phyloP scores from a whole-genome alignment of 2,329 filamentous ascomycete species.

The Metarhizium guizhouense region DNA sequence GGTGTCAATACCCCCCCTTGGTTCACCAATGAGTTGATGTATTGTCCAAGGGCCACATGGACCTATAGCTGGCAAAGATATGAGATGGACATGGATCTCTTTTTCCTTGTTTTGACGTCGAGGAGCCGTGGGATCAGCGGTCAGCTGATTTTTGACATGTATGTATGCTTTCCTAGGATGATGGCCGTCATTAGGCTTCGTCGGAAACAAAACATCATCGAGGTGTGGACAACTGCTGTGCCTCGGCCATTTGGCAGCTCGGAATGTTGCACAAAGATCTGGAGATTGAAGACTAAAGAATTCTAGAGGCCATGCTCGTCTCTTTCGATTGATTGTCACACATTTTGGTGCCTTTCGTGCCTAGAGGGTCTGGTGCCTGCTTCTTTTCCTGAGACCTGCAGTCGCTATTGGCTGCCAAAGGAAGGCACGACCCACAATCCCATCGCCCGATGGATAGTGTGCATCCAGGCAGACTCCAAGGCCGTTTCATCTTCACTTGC shows the following conservation, averaged over 20 bases:
- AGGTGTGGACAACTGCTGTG: not conserved
- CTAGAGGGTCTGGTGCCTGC: not conserved
- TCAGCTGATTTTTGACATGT: too few relatives aligned
- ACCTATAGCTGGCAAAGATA: too few relatives aligned
- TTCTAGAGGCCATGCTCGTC: not conserved
- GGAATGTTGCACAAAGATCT: not conserved
- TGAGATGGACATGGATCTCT: too few relatives aligned
- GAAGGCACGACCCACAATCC: not conserved
- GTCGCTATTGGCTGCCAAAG: not conserved
- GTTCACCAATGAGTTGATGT: not conserved
- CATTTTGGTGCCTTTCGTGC: not conserved
- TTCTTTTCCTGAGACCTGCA: not conserved
- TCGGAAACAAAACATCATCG: too few relatives aligned
- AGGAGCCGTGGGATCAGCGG: too few relatives aligned
- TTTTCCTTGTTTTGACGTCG: too few relatives aligned
- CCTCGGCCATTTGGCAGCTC: not conserved
- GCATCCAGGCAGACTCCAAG: not conserved
- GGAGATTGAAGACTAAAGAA: not conserved
- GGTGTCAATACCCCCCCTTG: not conserved
- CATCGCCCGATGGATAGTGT: not conserved
- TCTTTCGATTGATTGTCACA: not conserved
- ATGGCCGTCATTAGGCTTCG: too few relatives aligned
- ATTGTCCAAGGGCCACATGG: not conserved
- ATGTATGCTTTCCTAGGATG: too few relatives aligned
- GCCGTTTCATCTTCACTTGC: not conserved